Evolutionary conservation across 495 filamentous ascomycete species (phyloP).

Genomic region (Xylaria nigripes): DNA sequence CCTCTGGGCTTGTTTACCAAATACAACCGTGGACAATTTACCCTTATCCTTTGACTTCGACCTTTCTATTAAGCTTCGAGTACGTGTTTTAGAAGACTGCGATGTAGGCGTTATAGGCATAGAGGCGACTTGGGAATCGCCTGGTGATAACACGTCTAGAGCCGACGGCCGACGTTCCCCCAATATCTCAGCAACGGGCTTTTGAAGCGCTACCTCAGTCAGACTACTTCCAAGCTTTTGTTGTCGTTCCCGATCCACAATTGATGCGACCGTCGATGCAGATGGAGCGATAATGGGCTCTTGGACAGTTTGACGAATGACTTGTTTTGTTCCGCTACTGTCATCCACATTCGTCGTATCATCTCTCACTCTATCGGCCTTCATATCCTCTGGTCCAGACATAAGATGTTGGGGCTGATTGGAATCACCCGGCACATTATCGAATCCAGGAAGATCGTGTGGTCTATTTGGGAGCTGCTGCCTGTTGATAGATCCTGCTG

Average conservation of each 20-base stretch:
- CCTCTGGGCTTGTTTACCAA: slow-evolving; percentile 50
- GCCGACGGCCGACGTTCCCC: slow-evolving; percentile 50
- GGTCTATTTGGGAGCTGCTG: not conserved
- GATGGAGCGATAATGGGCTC: not conserved
- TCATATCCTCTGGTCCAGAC: not conserved
- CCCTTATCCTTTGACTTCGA: slow-evolving; percentile 53
- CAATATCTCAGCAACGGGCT: slow-evolving; percentile 65
- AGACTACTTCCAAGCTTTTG: slow-evolving; percentile 49
- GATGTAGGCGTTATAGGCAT: slow-evolving; percentile 33
- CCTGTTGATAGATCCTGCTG: not conserved
- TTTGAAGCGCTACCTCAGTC: slow-evolving; percentile 59
- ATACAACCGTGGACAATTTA: slow-evolving; percentile 72
- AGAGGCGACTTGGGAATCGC: slow-evolving; percentile 18
- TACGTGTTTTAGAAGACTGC: slow-evolving; percentile 27
- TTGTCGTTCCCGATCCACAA: slow-evolving; percentile 14
- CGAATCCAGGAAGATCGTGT: not conserved
- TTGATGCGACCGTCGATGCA: not conserved
- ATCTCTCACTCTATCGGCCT: not conserved
- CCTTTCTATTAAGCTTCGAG: slow-evolving; percentile 43
- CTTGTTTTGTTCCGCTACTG: not conserved
- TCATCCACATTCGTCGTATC: not conserved
- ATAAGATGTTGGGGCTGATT: not conserved
- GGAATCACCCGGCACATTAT: not conserved
- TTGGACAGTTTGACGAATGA: not conserved
- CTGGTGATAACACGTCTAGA: slow-evolving; percentile 18